phyloP scores from a whole-genome alignment of 352 stramenopile species.

The Phytopythium vexans region DNA sequence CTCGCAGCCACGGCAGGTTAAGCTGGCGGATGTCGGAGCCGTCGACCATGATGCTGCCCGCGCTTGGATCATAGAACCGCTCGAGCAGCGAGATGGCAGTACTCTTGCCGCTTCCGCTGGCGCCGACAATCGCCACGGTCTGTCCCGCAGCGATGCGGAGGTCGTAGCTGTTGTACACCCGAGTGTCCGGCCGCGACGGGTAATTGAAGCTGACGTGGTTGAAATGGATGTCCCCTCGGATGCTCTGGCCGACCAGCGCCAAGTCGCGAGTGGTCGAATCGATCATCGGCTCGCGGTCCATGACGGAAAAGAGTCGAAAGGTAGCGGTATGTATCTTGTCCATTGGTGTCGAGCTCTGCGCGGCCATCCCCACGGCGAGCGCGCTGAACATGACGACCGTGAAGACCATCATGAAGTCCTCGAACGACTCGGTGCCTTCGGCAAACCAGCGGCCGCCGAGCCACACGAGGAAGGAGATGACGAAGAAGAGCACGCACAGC shows the following conservation, averaged over 20 bases:
- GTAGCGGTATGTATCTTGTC: conserved; percentile 21
- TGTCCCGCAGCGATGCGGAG: conserved; percentile 49
- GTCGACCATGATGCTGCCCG: conserved; percentile 53
- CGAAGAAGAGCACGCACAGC: conserved; percentile 48
- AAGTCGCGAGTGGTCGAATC: conserved; percentile 34
- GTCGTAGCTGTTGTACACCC: conserved; percentile 68
- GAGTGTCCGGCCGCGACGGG: conserved; percentile 35
- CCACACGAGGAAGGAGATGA: conserved; percentile 66
- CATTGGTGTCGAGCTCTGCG: conserved; percentile 16
- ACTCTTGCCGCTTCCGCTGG: conserved; percentile 81
- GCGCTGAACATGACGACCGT: conserved; percentile 48
- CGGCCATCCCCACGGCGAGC: conserved; percentile 24
- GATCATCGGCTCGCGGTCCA: conserved; percentile 40
- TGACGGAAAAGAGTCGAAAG: conserved; percentile 35
- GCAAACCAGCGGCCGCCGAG: conserved; percentile 40
- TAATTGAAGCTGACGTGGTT: conserved; percentile 54
- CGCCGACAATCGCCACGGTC: conserved; percentile 84
- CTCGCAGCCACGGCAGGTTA: conserved; percentile 35
- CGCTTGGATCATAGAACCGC: conserved; percentile 61
- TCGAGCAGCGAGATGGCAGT: conserved; percentile 75
- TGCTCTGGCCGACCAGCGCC: conserved; percentile 8
- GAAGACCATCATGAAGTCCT: conserved; percentile 69
- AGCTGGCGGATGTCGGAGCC: conserved; percentile 54
- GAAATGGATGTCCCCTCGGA: conserved; percentile 35
- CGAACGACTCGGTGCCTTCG: conserved; percentile 52